Base-by-base conservation (phyloP, 139 green algal genomes). In the Picochlorum sp. region DNA sequence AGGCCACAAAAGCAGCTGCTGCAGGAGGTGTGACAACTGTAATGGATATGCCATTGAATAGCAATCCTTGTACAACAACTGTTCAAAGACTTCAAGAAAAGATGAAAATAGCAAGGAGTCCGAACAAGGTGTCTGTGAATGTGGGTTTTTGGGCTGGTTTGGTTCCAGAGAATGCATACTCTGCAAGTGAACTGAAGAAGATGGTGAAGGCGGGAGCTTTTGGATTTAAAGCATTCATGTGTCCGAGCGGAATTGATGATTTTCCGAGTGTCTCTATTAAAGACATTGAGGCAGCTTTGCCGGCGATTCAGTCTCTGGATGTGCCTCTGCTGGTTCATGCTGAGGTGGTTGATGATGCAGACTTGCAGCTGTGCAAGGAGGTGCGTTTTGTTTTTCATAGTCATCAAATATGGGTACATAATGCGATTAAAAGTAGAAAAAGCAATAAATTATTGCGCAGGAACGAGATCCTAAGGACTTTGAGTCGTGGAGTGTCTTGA, bases 31-130 rank as follows among this genome's bases (percentile, higher is more conserved):
- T 94, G 24, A 96, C 90, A 14, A 94, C 82, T 0, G 33, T 96
- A 2, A 64, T 97, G 4, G 91, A 97, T 68, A 98, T 98, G 91
- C 91, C 91, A 0, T 79, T 98, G 5, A 97, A 97, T 80, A 80
- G 56, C 33, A 29, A 73, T 10, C 90, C 90, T 2, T 61, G 63
- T 31, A 88, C 70, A 33, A 85, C 69, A 8, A 82, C 66, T 5
- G 33, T 61, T 1, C 14, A 60, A 4, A 63, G 77, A 33, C 59
- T 95, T 45, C 26, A 53, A 3, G 32, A 55, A 12, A 95, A 94
- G 65, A 59, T 79, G 33, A 10, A 13, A 7, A 24, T 44, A 8
- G 54, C 74, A 16, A 54, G 61, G 20, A 50, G 68, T 67, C 73
- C 88, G 81, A 72, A 56, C 35, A 88, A 87, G 65, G 49, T 78